A percentile compares a stretch with the other conserved stretches of the same genome.
These are phyloP conservation scores for Geranium brycei DNA, from an alignment of 345 rosid species.

Conservation along the genomic window DNA sequence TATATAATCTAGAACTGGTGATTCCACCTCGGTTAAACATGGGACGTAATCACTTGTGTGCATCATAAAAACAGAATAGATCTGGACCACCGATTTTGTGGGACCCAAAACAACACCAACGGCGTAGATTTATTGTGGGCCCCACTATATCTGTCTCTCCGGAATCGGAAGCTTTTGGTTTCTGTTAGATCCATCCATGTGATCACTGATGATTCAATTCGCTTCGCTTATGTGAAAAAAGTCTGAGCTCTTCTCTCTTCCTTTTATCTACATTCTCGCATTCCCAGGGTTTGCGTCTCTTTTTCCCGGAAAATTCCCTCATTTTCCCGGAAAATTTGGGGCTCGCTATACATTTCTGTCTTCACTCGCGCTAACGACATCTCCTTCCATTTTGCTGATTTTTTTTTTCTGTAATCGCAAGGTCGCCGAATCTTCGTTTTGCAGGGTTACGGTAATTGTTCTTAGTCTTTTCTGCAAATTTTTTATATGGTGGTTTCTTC, in stretches of 20 bases:
- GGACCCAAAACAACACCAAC: neutral
- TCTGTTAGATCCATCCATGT: neutral
- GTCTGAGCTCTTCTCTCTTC: neutral
- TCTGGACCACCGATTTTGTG: neutral
- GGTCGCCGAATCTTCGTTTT: neutral
- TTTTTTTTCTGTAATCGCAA: neutral
- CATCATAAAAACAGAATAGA: neutral
- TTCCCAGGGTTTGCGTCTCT: neutral
- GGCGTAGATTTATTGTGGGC: neutral
- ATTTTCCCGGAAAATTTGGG: neutral
- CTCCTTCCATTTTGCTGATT: neutral
- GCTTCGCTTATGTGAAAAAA: neutral
- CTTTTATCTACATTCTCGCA: neutral
- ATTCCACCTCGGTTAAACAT: neutral
- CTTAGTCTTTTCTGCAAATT: no score
- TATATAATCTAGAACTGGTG: no score
- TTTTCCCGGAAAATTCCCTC: neutral
- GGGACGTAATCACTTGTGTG: neutral
- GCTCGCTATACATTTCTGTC: neutral
- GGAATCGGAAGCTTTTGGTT: neutral
- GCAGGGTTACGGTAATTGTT: neutral
- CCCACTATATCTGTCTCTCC: neutral
- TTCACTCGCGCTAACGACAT: neutral
- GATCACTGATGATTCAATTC: neutral
- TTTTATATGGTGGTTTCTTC: no score